phyloP scores from a whole-genome alignment of 2,329 filamentous ascomycete genomes.

The Scopulariopsis brevicaulis region DNA sequence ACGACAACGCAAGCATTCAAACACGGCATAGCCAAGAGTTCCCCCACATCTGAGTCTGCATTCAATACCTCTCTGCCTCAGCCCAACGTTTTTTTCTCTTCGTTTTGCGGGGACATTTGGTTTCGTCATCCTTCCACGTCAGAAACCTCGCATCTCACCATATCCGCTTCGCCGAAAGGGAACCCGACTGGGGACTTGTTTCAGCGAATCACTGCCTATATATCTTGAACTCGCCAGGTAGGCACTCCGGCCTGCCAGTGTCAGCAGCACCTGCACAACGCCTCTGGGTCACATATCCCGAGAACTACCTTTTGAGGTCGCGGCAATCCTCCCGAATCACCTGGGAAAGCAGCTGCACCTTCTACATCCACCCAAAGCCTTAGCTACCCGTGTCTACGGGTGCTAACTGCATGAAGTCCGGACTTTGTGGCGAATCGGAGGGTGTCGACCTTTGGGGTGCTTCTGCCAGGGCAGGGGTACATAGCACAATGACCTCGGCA shows the following conservation, averaged over 20 bases:
- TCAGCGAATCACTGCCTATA: neutral
- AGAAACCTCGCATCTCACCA: too few species aligned
- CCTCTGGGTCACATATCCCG: neutral
- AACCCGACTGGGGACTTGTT: neutral
- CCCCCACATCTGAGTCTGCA: too few species aligned
- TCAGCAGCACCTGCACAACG: neutral
- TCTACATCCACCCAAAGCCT: neutral
- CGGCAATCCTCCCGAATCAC: neutral
- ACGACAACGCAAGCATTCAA: too few species aligned
- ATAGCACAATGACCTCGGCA: slow-evolving; percentile 2
- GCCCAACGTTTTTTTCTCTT: too few species aligned
- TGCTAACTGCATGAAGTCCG: slow-evolving; percentile 1
- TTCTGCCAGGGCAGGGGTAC: neutral
- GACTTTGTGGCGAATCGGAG: slow-evolving; percentile 4
- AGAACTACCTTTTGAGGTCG: neutral
- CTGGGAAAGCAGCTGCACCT: neutral
- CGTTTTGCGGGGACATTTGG: too few species aligned
- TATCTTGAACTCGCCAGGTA: neutral
- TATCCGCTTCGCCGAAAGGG: too few species aligned
- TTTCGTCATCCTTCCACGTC: too few species aligned
- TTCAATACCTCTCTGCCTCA: too few species aligned
- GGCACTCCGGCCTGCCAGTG: neutral
- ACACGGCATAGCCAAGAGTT: too few species aligned
- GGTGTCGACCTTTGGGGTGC: slow-evolving; percentile 1
- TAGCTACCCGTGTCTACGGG: neutral